A percentile compares a stretch with the other conserved stretches of the same genome.
Conservation (phyloP, 331 rosid species). For the Rosa hybrid region DNA sequence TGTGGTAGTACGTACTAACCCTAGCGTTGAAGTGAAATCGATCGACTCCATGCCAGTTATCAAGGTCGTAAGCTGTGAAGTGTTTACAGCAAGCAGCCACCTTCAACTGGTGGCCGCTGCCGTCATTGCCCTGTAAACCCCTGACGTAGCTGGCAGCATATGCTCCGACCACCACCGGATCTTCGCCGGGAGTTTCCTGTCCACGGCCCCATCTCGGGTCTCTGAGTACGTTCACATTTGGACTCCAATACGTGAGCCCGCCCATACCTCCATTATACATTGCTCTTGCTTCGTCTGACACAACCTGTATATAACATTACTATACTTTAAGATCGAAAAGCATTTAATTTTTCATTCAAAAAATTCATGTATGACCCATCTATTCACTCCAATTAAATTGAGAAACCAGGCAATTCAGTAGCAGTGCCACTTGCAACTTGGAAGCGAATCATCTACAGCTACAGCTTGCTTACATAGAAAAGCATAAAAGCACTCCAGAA, state of each 20-base stretch:
- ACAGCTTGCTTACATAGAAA: not conserved
- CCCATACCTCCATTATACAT: slow-evolving; percentile 83
- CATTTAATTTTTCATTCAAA: not conserved
- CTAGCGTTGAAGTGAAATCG: slow-evolving; percentile 85
- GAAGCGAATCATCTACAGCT: not conserved
- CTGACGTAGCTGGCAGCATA: slow-evolving; percentile 74
- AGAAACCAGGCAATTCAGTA: slow-evolving; percentile 4
- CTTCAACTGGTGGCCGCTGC: slow-evolving; percentile 50
- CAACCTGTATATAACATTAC: slow-evolving; percentile 46
- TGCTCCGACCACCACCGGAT: slow-evolving; percentile 65
- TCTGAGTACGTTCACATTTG: slow-evolving; percentile 81
- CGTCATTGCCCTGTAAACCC: slow-evolving; percentile 72
- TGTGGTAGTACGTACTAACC: slow-evolving; percentile 28
- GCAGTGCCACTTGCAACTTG: not conserved
- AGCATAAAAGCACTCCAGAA: not conserved
- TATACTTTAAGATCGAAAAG: not conserved
- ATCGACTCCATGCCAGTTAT: slow-evolving; percentile 88
- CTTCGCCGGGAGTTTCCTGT: slow-evolving; percentile 99
- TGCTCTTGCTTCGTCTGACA: slow-evolving; percentile 92
- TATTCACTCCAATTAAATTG: not conserved
- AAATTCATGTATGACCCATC: not conserved
- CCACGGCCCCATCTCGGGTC: slow-evolving; percentile 99
- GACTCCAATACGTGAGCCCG: slow-evolving; percentile 90
- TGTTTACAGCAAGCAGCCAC: slow-evolving; percentile 96
- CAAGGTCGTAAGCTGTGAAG: slow-evolving; percentile 91